phyloP scores from a whole-genome alignment of 345 rosid species.

The Brassica rapa region DNA sequence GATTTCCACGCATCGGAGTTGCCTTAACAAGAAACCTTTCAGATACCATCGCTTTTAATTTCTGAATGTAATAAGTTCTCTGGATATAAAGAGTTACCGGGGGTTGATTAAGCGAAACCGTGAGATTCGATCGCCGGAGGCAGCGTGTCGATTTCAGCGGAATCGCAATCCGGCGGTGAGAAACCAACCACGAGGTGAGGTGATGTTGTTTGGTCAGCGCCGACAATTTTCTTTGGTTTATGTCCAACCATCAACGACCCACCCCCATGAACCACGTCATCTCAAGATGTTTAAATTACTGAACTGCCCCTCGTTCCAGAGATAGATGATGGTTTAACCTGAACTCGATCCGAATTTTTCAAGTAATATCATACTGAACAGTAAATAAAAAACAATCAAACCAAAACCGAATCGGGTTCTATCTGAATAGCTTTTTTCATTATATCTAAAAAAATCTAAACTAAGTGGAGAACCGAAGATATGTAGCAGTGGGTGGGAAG shows the following conservation, averaged over 20 bases:
- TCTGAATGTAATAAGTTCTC: neutral
- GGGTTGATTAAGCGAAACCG: neutral
- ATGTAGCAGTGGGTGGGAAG: too few relatives aligned
- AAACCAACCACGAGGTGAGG: neutral
- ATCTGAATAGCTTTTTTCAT: too few relatives aligned
- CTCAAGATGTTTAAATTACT: neutral
- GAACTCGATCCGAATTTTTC: too few relatives aligned
- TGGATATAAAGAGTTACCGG: neutral
- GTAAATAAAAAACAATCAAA: too few relatives aligned
- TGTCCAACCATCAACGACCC: neutral
- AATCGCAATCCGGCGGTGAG: conserved; percentile 9
- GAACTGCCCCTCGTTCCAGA: neutral
- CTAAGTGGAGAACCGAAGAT: too few relatives aligned
- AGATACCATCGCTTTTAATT: neutral
- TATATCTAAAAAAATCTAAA: too few relatives aligned
- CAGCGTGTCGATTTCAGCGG: neutral
- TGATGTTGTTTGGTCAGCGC: neutral
- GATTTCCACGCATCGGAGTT: neutral
- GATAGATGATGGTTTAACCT: too few relatives aligned
- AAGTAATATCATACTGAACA: too few relatives aligned
- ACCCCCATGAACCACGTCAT: neutral
- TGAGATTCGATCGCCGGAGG: conserved; percentile 6
- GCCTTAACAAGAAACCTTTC: neutral
- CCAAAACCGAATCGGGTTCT: too few relatives aligned
- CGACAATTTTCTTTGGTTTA: neutral